Evolutionary conservation across 2,329 filamentous ascomycete genomes (phyloP).

Genomic region (Cladosporium sp.): DNA sequence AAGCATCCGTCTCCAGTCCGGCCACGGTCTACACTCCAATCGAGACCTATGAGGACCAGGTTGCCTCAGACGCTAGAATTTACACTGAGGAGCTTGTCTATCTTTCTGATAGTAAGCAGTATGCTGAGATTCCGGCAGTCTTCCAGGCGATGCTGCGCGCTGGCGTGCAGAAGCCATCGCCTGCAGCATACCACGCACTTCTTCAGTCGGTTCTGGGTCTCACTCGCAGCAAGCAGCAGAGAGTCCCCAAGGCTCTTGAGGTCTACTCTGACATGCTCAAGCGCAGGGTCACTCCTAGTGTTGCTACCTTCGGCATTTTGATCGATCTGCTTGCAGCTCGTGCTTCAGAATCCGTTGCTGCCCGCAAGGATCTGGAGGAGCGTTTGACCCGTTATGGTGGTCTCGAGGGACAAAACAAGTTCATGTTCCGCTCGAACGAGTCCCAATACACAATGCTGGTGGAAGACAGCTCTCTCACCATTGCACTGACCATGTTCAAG

Average conservation of each 20-base stretch:
- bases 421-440: constrained; percentile 85
- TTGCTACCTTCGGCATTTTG: constrained; percentile 81
- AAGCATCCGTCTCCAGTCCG: constrained; percentile 20
- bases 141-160: constrained; percentile 87
- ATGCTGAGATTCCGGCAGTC: constrained; percentile 81
- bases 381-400: constrained; percentile 81
- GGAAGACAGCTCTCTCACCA: constrained; percentile 80
- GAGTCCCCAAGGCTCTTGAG: constrained; percentile 86
- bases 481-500: constrained; percentile 82
- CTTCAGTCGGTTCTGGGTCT: constrained; percentile 80
- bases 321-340: constrained; percentile 77
- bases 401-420: constrained; percentile 76
- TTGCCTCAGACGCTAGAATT: constrained; percentile 58
- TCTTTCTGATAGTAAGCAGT: constrained; percentile 67
- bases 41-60: constrained; percentile 44
- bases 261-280: constrained; percentile 96
- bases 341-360: constrained; percentile 70
- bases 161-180: constrained; percentile 72
- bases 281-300: constrained; percentile 74
- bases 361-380: constrained; percentile 71
- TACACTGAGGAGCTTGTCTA: constrained; percentile 77
- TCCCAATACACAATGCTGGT: constrained; percentile 79
- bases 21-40: constrained; percentile 24
- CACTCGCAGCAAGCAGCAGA: constrained; percentile 71
- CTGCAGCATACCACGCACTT: constrained; percentile 87